These are phyloP conservation scores for Barnettozyma salicaria DNA, from an alignment of 805 yeast genomes.

Conservation along the genomic window DNA sequence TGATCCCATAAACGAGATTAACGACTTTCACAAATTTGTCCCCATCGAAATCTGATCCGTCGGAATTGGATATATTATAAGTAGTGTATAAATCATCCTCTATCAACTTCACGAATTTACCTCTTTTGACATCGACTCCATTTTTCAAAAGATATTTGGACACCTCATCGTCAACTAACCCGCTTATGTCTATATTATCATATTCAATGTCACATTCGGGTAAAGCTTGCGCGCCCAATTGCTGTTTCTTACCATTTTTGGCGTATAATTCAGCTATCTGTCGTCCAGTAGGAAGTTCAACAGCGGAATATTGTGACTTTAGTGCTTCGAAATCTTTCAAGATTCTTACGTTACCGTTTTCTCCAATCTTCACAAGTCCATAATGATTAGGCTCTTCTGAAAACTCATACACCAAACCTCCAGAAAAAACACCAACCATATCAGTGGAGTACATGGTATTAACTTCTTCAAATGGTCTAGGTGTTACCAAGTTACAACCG, in stretches of 20 bases:
- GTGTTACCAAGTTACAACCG: slow-evolving; percentile 81
- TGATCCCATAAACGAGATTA: slow-evolving; percentile 18
- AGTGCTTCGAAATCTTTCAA: slow-evolving; percentile 55
- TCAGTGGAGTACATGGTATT: slow-evolving; percentile 58
- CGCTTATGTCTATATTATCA: slow-evolving; percentile 36
- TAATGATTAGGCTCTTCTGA: slow-evolving; percentile 72
- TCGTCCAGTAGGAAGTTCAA: slow-evolving; percentile 28
- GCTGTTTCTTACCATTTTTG: slow-evolving; percentile 20
- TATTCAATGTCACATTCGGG: slow-evolving; percentile 37
- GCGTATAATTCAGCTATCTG: slow-evolving; percentile 22
- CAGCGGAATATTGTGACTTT: slow-evolving; percentile 37
- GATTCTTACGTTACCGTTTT: slow-evolving; percentile 41
- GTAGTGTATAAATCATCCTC: slow-evolving; percentile 38
- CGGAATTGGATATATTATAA: slow-evolving; percentile 36
- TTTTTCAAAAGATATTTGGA: slow-evolving; percentile 39
- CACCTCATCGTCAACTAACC: slow-evolving; percentile 35
- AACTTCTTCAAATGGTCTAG: slow-evolving; percentile 76
- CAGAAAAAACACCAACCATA: slow-evolving; percentile 75
- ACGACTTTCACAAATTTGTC: slow-evolving; percentile 22
- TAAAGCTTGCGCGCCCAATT: slow-evolving; percentile 21
- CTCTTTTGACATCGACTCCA: slow-evolving; percentile 45
- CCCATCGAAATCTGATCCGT: slow-evolving; percentile 33
- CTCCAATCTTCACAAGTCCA: slow-evolving; percentile 67
- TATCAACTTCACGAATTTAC: slow-evolving; percentile 42
- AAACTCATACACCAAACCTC: slow-evolving; percentile 91